phyloP scores from a whole-genome alignment of 371 early-diverging fungal genomes.

The Mortierella sp. region DNA sequence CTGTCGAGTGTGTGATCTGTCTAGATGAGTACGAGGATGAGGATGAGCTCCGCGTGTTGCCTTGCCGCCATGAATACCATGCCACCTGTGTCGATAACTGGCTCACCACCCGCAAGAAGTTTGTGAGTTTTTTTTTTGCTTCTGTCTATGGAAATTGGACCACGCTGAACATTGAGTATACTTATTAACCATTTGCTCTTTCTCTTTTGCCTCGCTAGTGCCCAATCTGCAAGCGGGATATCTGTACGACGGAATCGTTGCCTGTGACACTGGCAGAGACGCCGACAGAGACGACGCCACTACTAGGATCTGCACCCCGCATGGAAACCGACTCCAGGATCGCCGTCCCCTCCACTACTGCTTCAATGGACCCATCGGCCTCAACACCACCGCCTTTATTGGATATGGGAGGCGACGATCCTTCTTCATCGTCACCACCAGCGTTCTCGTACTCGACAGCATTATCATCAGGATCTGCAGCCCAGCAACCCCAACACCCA shows the following conservation, averaged over 20 bases:
- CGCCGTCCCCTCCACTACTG: neutral
- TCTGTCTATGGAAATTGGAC: neutral
- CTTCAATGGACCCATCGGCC: neutral
- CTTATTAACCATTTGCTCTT: neutral
- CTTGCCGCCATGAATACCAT: conserved; percentile 95
- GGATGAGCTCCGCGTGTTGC: conserved; percentile 83
- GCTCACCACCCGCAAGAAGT: conserved; percentile 85
- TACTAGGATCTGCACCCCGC: conserved; percentile 27
- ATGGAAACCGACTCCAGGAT: neutral
- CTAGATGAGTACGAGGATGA: conserved; percentile 89
- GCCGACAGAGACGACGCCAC: conserved; percentile 58
- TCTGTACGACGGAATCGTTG: conserved; percentile 50
- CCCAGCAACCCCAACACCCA: neutral
- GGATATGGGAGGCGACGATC: neutral
- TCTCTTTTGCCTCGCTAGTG: conserved; percentile 61
- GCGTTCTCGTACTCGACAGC: neutral
- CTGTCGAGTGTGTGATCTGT: conserved; percentile 93
- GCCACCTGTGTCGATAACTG: conserved; percentile 90
- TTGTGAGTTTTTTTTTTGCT: conserved; percentile 63
- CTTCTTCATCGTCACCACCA: neutral
- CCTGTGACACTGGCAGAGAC: conserved; percentile 9
- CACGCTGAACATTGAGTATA: too few species aligned
- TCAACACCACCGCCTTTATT: neutral
- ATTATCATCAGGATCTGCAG: neutral
- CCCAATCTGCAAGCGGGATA: conserved; percentile 84